Conservation (phyloP, 768 basidiomycete species). For the Myochromella boudieri region DNA sequence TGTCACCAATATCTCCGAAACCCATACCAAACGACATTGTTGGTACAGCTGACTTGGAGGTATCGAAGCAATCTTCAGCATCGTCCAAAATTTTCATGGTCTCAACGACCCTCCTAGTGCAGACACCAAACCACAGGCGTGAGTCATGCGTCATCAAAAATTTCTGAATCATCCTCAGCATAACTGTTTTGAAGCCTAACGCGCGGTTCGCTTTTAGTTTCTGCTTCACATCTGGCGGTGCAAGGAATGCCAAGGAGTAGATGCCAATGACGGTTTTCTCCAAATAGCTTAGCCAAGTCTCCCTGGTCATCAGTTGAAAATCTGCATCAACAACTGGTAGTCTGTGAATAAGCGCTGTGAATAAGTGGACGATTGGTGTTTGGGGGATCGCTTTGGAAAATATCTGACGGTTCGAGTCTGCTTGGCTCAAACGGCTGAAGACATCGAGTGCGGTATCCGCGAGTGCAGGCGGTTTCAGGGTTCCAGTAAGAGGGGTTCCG, state of each 20-base stretch:
- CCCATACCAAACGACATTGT: slow-evolving; percentile 84
- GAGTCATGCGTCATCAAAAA: slow-evolving; percentile 55
- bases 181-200: slow-evolving; percentile 67
- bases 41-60: slow-evolving; percentile 55
- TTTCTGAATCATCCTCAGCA: slow-evolving; percentile 71
- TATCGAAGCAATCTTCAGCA: slow-evolving; percentile 72
- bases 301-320: slow-evolving; percentile 62
- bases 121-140: slow-evolving; percentile 52
- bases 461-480: slow-evolving; percentile 54
- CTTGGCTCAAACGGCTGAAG: slow-evolving; percentile 75
- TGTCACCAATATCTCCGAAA: slow-evolving; percentile 73
- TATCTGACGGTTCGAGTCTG: slow-evolving; percentile 76
- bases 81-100: slow-evolving; percentile 79
- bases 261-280: slow-evolving; percentile 81
- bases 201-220: slow-evolving; percentile 63
- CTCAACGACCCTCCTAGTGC: slow-evolving; percentile 69
- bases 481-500: slow-evolving; percentile 40
- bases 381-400: slow-evolving; percentile 62
- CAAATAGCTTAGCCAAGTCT: slow-evolving; percentile 74
- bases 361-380: slow-evolving; percentile 55
- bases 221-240: slow-evolving; percentile 72
- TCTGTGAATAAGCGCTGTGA: slow-evolving; percentile 74
- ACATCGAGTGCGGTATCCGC: slow-evolving; percentile 82
- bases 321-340: slow-evolving; percentile 81
- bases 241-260: slow-evolving; percentile 84